Evolutionary conservation across 257 asterid genomes (phyloP).

Genomic region (Solanum pinnatisectum): DNA sequence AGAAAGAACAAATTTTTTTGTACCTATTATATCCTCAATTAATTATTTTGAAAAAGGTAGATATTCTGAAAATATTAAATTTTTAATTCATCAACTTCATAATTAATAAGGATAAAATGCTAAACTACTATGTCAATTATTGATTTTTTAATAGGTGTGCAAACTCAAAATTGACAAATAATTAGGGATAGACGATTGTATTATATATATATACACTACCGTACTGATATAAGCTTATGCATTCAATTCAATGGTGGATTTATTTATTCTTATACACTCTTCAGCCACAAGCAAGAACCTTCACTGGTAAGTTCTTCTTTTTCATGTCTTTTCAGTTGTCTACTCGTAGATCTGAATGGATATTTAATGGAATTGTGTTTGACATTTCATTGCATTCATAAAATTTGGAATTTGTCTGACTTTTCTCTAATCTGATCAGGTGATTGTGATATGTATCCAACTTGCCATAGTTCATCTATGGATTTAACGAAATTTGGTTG

Average conservation of each 20-base stretch:
- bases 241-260: neutral
- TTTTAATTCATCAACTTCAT: too few species aligned
- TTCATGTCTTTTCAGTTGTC: neutral
- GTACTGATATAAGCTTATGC: neutral
- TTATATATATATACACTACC: neutral
- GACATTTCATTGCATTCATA: neutral
- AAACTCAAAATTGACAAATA: too few species aligned
- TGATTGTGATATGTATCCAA: constrained; percentile 47
- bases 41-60: too few species aligned
- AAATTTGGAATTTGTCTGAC: neutral
- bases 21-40: too few species aligned
- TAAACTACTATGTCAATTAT: too few species aligned
- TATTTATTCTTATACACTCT: constrained; percentile 9
- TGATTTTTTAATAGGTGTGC: too few species aligned
- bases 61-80: too few species aligned
- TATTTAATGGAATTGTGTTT: neutral
- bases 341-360: neutral
- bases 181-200: too few species aligned
- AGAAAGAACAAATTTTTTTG: too few species aligned
- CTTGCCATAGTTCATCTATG: constrained; percentile 12
- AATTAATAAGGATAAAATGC: too few species aligned
- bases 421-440: neutral
- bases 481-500: constrained; percentile 13
- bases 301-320: constrained; percentile 33
- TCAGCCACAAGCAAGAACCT: constrained; percentile 8